Percentiles rank a stretch among this genome's conserved stretches.
These are phyloP conservation scores for Wallacemonas rigidus DNA, from an alignment of 208 protist species.

Conservation along the genomic window DNA sequence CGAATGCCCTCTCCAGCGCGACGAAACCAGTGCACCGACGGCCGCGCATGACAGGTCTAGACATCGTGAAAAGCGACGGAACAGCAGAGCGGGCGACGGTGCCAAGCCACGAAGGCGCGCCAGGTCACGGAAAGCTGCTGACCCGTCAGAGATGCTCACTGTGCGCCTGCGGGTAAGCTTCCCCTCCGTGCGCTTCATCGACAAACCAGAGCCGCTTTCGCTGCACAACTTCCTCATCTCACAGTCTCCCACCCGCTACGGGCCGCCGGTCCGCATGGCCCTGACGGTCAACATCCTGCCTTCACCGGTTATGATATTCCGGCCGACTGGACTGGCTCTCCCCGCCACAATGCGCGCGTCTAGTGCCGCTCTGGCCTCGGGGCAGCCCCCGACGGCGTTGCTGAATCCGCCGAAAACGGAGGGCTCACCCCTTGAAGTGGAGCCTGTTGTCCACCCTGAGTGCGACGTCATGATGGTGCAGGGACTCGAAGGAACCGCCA, in stretches of 20 bases:
- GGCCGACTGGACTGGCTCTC: neutral
- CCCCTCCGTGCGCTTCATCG: conserved; percentile 19
- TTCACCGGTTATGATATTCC: conserved; percentile 12
- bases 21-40: neutral
- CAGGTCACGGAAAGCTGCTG: neutral
- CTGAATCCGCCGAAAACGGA: no score
- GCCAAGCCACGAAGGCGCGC: no score
- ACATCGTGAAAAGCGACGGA: no score
- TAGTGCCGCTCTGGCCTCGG: no score
- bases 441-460: neutral
- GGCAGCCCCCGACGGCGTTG: no score
- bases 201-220: conserved; percentile 16
- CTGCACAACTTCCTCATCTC: conserved; percentile 24
- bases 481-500: neutral
- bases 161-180: conserved; percentile 15
- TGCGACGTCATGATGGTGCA: neutral
- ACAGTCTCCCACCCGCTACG: conserved; percentile 21
- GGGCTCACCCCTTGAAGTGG: no score
- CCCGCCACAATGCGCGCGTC: no score
- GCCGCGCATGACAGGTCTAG: neutral
- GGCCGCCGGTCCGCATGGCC: conserved; percentile 17
- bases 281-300: conserved; percentile 14
- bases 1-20: neutral
- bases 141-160: neutral
- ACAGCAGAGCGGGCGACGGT: no score